Percentiles rank a stretch among this genome's conserved stretches.
Evolutionary conservation across 2,329 filamentous ascomycete species (phyloP).

Genomic region (Hypomyces perniciosus): DNA sequence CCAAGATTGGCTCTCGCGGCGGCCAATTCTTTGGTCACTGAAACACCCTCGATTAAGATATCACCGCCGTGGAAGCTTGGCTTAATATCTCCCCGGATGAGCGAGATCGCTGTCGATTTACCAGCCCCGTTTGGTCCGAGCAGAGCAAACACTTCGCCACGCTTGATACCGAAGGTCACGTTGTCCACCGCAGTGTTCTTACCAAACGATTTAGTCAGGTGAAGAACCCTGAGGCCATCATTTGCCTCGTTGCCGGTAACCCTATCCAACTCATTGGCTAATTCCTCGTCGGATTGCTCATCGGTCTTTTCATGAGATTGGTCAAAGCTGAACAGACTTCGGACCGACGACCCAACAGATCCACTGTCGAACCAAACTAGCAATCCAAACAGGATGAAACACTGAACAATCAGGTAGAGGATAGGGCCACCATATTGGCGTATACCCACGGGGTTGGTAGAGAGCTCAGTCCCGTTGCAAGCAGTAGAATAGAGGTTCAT

Average conservation of each 20-base stretch:
- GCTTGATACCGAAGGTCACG: conserved; percentile 73
- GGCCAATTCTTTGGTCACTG: conserved; percentile 65
- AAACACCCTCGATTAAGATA: conserved; percentile 71
- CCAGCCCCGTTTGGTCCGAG: conserved; percentile 88
- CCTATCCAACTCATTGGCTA: conserved; percentile 58
- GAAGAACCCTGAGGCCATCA: conserved; percentile 68
- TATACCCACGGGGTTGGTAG: conserved; percentile 63
- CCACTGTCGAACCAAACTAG: conserved; percentile 79
- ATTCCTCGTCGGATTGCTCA: conserved; percentile 48
- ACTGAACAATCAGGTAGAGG: conserved; percentile 72
- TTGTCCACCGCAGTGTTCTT: conserved; percentile 78
- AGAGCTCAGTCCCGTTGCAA: conserved; percentile 60
- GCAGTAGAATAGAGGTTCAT: conserved; percentile 80
- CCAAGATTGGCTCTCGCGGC: conserved; percentile 71
- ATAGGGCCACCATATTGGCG: conserved; percentile 78
- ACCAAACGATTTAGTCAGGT: conserved; percentile 75
- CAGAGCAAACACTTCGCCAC: conserved; percentile 79
- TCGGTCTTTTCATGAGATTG: conserved; percentile 24
- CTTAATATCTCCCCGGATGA: conserved; percentile 82
- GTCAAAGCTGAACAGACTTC: conserved; percentile 32
- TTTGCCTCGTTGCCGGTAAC: conserved; percentile 39
- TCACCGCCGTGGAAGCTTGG: conserved; percentile 68
- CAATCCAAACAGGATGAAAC: conserved; percentile 61
- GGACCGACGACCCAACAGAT: conserved; percentile 51
- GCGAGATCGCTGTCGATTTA: conserved; percentile 82